phyloP scores from a whole-genome alignment of 2,329 filamentous ascomycete genomes.

The Aaosphaeria pasadenensis region DNA sequence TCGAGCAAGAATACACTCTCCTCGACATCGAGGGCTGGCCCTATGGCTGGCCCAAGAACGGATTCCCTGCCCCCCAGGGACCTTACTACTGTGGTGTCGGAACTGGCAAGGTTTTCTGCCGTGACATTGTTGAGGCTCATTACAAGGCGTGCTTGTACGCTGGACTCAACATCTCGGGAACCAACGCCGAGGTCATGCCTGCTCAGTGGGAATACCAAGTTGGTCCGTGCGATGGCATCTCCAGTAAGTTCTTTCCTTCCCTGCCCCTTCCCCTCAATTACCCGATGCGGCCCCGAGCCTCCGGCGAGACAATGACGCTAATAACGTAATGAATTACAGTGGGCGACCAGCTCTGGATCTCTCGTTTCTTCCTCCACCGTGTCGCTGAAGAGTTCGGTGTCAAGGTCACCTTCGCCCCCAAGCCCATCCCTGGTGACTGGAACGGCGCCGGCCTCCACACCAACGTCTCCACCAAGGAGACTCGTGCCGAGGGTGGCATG shows the following conservation, averaged over 20 bases:
- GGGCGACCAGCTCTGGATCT: conserved; percentile 96
- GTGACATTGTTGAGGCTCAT: conserved; percentile 95
- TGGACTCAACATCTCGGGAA: conserved; percentile 90
- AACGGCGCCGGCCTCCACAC: conserved; percentile 92
- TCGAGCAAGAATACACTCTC: conserved; percentile 96
- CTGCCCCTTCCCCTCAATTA: background rate
- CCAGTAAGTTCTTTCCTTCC: conserved; percentile 55
- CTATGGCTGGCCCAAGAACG: conserved; percentile 85
- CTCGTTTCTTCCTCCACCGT: conserved; percentile 82
- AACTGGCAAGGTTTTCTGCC: conserved; percentile 93
- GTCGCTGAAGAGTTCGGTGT: conserved; percentile 95
- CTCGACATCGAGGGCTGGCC: conserved; percentile 83
- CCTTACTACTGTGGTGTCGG: conserved; percentile 99
- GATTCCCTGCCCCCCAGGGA: conserved; percentile 88
- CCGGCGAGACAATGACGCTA: conserved; percentile 11
- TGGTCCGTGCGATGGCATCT: conserved; percentile 82
- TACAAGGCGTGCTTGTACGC: conserved; percentile 89
- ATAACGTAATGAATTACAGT: conserved; percentile 48
- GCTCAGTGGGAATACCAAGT: conserved; percentile 99
- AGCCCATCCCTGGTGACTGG: conserved; percentile 95
- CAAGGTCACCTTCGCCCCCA: conserved; percentile 92
- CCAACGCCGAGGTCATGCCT: conserved; percentile 98
- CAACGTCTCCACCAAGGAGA: conserved; percentile 89
- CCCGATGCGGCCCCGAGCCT: conserved; percentile 1
- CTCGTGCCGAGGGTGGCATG: conserved; percentile 90